A percentile compares a stretch with the other conserved stretches of the same genome.
Conservation (phyloP, 345 rosid genomes). For the Diplotaxis tenuifolia region DNA sequence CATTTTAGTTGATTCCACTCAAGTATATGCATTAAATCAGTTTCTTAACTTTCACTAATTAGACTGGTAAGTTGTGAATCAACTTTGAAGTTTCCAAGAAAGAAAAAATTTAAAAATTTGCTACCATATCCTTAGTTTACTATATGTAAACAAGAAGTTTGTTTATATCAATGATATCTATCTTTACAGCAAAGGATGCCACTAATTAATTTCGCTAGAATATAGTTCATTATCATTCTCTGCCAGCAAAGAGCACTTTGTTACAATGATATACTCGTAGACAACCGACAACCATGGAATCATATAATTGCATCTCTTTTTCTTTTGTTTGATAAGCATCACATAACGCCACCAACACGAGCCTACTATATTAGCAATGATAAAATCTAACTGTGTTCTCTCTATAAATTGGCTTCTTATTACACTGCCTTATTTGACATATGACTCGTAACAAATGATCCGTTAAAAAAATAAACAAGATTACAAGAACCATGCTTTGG, state of each 20-base stretch:
- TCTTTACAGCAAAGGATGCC: not conserved
- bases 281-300: not conserved
- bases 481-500: not conserved
- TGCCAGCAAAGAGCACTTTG: not conserved
- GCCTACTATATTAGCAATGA: not conserved
- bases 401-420: not conserved
- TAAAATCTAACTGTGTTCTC: not conserved
- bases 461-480: not conserved
- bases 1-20: no score
- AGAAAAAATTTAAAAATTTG: no score
- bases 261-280: no score
- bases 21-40: no score
- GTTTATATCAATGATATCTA: not conserved
- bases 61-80: no score
- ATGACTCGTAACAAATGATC: not conserved
- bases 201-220: not conserved
- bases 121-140: no score
- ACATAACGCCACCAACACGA: not conserved
- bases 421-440: not conserved
- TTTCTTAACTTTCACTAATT: no score
- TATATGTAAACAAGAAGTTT: no score
- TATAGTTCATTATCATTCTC: not conserved
- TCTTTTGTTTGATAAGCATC: not conserved
- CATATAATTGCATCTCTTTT: not conserved
- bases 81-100: no score